These are phyloP conservation scores for Gentiana straminea DNA, from an alignment of 257 asterid species.

Conservation along the genomic window DNA sequence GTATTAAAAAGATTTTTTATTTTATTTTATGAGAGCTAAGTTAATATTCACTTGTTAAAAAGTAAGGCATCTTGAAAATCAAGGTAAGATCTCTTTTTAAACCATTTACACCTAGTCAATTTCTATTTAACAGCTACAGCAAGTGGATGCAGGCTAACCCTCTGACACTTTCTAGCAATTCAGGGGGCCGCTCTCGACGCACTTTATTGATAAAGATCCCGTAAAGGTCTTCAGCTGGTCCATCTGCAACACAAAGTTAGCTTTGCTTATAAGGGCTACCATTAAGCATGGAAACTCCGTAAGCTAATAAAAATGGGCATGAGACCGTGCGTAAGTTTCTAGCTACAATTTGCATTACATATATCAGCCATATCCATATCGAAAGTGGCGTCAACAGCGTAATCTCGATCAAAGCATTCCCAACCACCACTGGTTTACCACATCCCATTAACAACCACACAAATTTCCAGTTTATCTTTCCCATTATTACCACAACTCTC, in stretches of 20 bases:
- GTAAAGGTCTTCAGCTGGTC: slow-evolving; percentile 98
- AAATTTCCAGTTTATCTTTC: slow-evolving; percentile 60
- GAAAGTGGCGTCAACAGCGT: slow-evolving; percentile 61
- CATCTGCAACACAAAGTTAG: slow-evolving; percentile 38
- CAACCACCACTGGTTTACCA: slow-evolving; percentile 66
- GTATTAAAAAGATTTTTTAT: too few species aligned
- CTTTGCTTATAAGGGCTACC: background rate
- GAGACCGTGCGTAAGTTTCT: background rate
- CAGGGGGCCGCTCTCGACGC: slow-evolving; percentile 94
- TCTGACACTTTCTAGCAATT: slow-evolving; percentile 69
- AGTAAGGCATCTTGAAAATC: too few species aligned
- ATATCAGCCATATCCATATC: slow-evolving; percentile 71
- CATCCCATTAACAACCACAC: slow-evolving; percentile 75
- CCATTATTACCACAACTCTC: slow-evolving; percentile 51
- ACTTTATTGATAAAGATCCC: slow-evolving; percentile 87
- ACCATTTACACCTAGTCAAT: too few species aligned
- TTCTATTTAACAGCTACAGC: background rate
- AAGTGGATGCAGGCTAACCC: slow-evolving; percentile 38
- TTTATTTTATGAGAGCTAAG: too few species aligned
- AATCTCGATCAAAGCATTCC: slow-evolving; percentile 53
- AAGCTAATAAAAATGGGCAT: background rate
- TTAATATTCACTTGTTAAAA: too few species aligned
- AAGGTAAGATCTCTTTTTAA: too few species aligned
- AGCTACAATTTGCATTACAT: slow-evolving; percentile 29
- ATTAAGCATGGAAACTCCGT: background rate